phyloP scores from a whole-genome alignment of 108 stramenopile species.

The Nannochloropsis oceanica region DNA sequence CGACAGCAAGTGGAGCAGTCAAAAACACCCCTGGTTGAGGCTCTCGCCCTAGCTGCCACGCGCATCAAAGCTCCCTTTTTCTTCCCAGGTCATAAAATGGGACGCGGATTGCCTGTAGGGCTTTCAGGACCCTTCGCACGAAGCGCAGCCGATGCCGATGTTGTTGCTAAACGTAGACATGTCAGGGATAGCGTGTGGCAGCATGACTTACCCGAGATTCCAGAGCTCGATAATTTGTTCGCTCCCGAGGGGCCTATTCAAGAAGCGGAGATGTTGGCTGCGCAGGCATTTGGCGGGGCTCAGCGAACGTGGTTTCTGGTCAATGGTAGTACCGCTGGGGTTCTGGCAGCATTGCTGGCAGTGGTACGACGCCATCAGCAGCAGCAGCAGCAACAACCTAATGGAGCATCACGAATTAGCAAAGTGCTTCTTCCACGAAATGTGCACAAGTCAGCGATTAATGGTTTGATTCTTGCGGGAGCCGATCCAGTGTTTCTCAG shows the following conservation, averaged over 20 bases:
- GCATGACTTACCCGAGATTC: slow-evolving; percentile 34
- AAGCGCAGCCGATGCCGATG: not conserved
- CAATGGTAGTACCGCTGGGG: slow-evolving; percentile 35
- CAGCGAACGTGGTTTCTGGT: slow-evolving; percentile 31
- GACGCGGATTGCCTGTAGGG: not conserved
- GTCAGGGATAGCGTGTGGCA: not conserved
- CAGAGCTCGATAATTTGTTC: slow-evolving; percentile 38
- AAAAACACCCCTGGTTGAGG: slow-evolving; percentile 22
- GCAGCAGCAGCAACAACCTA: not conserved
- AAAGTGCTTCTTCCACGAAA: slow-evolving; percentile 10
- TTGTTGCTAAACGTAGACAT: not conserved
- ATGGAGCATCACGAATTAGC: not conserved
- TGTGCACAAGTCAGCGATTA: slow-evolving; percentile 21
- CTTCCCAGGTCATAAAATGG: slow-evolving; percentile 31
- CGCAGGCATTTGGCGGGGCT: slow-evolving; percentile 13
- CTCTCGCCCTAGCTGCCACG: slow-evolving; percentile 4
- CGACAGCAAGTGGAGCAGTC: not conserved
- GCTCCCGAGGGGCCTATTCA: slow-evolving; percentile 28
- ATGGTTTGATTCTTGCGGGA: slow-evolving; percentile 20
- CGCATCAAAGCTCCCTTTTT: slow-evolving; percentile 18
- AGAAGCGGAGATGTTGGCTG: slow-evolving; percentile 22
- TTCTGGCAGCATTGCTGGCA: slow-evolving; percentile 29
- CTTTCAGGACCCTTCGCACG: not conserved
- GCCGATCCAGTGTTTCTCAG: slow-evolving; percentile 16
- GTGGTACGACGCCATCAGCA: slow-evolving; percentile 17